phyloP scores from a whole-genome alignment of 176 grass and related monocot genomes.

The Alloteropsis semialata region DNA sequence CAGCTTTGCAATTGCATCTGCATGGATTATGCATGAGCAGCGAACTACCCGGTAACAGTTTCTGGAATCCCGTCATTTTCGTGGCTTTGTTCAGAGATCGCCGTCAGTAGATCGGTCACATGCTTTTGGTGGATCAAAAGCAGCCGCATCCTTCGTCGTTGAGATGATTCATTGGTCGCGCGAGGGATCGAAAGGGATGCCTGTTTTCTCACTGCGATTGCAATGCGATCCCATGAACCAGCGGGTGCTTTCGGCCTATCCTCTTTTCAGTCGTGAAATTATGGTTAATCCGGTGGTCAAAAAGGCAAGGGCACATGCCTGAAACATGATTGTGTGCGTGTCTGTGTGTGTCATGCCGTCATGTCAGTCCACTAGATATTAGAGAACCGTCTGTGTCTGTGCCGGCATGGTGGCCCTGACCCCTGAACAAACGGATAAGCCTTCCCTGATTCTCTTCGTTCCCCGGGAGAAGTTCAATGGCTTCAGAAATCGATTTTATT shows the following conservation, averaged over 20 bases:
- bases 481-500: neutral
- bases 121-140: slow-evolving; percentile 36
- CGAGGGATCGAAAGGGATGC: slow-evolving; percentile 2
- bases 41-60: neutral
- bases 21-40: slow-evolving; percentile 15
- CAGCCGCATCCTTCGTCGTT: neutral
- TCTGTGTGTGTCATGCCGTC: slow-evolving; percentile 11
- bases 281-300: slow-evolving; percentile 9
- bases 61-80: slow-evolving; percentile 30
- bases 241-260: neutral
- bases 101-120: slow-evolving; percentile 49
- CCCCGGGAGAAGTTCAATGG: neutral
- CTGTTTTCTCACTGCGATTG: neutral
- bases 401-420: slow-evolving; percentile 13
- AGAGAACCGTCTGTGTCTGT: neutral
- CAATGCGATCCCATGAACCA: too few species aligned
- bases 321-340: slow-evolving; percentile 3
- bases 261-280: neutral
- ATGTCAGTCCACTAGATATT: slow-evolving; percentile 19
- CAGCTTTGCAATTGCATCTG: slow-evolving; percentile 25
- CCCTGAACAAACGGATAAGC: slow-evolving; percentile 27
- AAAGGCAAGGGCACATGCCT: neutral
- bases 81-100: slow-evolving; percentile 37
- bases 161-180: neutral
- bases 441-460: neutral